A percentile compares a stretch with the other conserved stretches of the same genome.
Conservation (phyloP, 2,329 filamentous ascomycete genomes). For the Ampelomyces quisqualis region DNA sequence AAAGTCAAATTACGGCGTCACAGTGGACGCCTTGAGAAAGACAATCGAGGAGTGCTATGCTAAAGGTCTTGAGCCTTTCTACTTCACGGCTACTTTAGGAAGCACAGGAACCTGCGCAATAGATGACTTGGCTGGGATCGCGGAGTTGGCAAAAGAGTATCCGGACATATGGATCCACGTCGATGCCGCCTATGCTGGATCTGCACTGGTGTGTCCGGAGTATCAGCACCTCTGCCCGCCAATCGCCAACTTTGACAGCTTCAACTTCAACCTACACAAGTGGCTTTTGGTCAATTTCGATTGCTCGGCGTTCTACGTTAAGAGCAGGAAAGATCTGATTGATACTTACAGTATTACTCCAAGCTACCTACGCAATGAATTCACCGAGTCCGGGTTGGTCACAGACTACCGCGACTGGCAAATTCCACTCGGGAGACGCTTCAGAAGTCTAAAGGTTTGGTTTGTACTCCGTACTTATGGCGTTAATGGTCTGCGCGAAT, state of each 20-base stretch:
- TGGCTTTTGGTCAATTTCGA: conserved; percentile 96
- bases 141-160: conserved; percentile 55
- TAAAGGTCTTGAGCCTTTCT: conserved; percentile 79
- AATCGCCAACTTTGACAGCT: conserved; percentile 74
- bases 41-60: conserved; percentile 66
- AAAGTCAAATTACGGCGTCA: conserved; percentile 69
- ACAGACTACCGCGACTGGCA: conserved; percentile 98
- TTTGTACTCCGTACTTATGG: conserved; percentile 87
- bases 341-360: conserved; percentile 76
- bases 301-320: conserved; percentile 73
- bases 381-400: conserved; percentile 77
- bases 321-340: conserved; percentile 72
- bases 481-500: conserved; percentile 69
- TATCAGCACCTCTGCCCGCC: conserved; percentile 67
- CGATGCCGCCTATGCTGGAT: conserved; percentile 89
- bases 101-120: conserved; percentile 86
- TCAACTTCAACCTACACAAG: conserved; percentile 97
- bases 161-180: conserved; percentile 83
- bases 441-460: conserved; percentile 91
- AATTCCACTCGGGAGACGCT: conserved; percentile 85
- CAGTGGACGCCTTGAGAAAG: conserved; percentile 60
- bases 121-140: conserved; percentile 75
- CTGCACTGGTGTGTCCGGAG: conserved; percentile 78
- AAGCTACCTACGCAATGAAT: conserved; percentile 78
- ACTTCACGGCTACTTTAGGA: conserved; percentile 78